phyloP scores from a whole-genome alignment of 768 basidiomycete genomes.

The Agrocybe chaxingu region DNA sequence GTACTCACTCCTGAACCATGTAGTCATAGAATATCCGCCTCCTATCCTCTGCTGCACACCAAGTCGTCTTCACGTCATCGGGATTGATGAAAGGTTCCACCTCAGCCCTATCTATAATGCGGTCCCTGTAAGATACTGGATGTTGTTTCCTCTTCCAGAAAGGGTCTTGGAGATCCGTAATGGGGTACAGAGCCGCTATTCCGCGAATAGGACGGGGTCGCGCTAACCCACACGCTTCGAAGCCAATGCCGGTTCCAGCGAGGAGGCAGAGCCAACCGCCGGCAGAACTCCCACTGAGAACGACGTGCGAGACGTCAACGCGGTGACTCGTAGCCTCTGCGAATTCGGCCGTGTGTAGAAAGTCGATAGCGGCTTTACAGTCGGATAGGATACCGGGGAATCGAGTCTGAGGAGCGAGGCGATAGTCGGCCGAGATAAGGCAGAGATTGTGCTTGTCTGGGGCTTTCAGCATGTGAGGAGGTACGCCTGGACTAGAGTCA shows the following conservation, averaged over 20 bases:
- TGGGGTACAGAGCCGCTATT: conserved; percentile 34
- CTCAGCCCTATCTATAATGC: conserved; percentile 26
- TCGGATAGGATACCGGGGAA: conserved; percentile 32
- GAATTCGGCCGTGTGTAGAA: conserved; percentile 25
- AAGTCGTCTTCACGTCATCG: conserved; percentile 18
- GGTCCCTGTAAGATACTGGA: conserved; percentile 30
- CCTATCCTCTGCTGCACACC: conserved; percentile 19
- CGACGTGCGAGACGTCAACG: conserved; percentile 25
- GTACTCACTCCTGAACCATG: conserved; percentile 37
- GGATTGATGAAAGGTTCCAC: conserved; percentile 30
- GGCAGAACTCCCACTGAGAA: conserved; percentile 36
- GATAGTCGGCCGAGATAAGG: conserved; percentile 32
- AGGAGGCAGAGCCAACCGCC: conserved; percentile 37
- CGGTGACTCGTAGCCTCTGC: conserved; percentile 21
- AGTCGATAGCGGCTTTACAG: conserved; percentile 31
- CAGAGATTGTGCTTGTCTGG: conserved; percentile 28
- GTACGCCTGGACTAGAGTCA: conserved; percentile 15
- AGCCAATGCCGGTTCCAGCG: conserved; percentile 33
- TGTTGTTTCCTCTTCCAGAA: conserved; percentile 34
- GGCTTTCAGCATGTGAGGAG: conserved; percentile 32
- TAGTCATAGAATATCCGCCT: conserved; percentile 33
- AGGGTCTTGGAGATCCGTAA: conserved; percentile 31
- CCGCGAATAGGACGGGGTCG: conserved; percentile 26
- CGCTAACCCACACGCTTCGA: conserved; percentile 26
- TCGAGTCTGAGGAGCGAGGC: conserved; percentile 33